Conservation (phyloP, 441 rosid species). For the Mallotus japonicus region DNA sequence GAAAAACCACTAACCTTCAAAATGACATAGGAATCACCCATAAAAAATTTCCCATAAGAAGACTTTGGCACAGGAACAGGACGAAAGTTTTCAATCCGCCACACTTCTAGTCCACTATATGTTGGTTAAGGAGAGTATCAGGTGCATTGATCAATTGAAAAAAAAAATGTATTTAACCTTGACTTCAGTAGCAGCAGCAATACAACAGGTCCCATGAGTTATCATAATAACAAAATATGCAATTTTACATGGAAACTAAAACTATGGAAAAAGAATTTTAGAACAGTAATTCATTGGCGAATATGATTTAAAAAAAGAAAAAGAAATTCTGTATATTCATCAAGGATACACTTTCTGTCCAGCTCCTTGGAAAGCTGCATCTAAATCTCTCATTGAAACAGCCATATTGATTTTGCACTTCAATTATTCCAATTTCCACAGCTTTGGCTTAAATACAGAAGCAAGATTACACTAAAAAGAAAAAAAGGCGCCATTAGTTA, state of each 20-base stretch:
- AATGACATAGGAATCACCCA: conserved; percentile 85
- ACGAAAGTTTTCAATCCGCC: conserved; percentile 85
- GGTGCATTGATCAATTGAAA: conserved; percentile 14
- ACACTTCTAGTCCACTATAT: conserved; percentile 75
- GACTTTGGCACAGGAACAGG: conserved; percentile 68
- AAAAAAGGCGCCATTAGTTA: conserved; percentile 10
- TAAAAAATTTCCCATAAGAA: conserved; percentile 78
- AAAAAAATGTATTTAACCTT: conserved; percentile 14
- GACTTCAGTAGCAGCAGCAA: conserved; percentile 2
- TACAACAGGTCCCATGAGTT: neutral
- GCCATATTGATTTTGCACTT: conserved; percentile 54
- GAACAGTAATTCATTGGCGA: neutral
- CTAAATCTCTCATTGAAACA: conserved; percentile 92
- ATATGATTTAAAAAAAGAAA: conserved; percentile 4
- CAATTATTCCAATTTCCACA: conserved; percentile 31
- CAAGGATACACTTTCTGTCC: conserved; percentile 95
- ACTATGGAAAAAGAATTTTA: neutral
- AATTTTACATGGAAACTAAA: neutral
- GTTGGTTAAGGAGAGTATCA: conserved; percentile 48
- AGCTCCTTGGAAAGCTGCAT: conserved; percentile 92
- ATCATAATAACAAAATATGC: conserved; percentile 1
- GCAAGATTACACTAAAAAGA: conserved; percentile 40
- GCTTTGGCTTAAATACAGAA: conserved; percentile 27
- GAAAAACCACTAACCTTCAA: conserved; percentile 55
- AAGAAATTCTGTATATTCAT: conserved; percentile 9